Conservation (phyloP, 305 asterid species). For the Solanum hybrid region DNA sequence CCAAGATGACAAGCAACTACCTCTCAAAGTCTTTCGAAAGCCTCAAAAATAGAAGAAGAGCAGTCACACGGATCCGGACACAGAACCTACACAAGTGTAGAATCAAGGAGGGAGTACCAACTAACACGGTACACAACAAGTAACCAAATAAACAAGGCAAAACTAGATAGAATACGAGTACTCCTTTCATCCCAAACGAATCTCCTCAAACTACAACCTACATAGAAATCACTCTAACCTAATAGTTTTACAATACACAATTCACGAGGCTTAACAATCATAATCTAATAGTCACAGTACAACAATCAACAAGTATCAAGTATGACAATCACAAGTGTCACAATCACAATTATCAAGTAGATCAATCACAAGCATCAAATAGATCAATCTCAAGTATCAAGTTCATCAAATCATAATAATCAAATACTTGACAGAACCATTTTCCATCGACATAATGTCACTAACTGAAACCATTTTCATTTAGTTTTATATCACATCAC, state of each 20-base stretch:
- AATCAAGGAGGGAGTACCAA: too few species aligned
- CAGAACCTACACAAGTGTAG: not conserved
- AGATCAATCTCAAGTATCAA: not conserved
- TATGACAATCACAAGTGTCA: not conserved
- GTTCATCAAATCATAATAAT: not conserved
- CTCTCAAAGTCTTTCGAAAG: not conserved
- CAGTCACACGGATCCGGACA: not conserved
- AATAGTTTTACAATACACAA: not conserved
- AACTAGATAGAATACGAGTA: not conserved
- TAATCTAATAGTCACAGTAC: not conserved
- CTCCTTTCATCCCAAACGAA: not conserved
- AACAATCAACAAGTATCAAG: not conserved
- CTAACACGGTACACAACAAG: not conserved
- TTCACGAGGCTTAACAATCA: not conserved
- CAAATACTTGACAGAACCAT: not conserved
- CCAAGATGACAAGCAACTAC: not conserved
- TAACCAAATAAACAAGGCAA: not conserved
- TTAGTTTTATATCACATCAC: too few species aligned
- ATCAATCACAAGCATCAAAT: not conserved
- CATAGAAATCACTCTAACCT: not conserved
- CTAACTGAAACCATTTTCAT: too few species aligned
- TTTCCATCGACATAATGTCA: too few species aligned
- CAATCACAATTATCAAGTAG: not conserved
- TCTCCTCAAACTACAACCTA: not conserved
- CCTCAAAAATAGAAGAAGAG: not conserved